Base-by-base conservation (phyloP, 2,329 filamentous ascomycete species). In the Aspergillus novofumigatus region DNA sequence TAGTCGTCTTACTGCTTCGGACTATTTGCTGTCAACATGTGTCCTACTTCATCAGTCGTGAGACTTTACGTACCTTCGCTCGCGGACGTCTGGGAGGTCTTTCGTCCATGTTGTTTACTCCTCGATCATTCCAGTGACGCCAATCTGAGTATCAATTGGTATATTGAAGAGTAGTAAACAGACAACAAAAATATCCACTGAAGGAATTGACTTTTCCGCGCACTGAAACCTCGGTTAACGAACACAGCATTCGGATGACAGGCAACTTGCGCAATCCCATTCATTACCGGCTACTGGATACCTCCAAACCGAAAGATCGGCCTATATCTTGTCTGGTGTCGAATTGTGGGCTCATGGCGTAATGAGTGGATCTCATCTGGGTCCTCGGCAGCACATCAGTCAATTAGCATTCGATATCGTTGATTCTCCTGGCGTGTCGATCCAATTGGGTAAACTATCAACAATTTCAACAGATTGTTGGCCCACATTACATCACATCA, bases 61-160 rank as follows among this genome's bases (percentile, higher is more conserved):
- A 44, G 17, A 20, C 42, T 23, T 23, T 4, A 58, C 61, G 56
- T 44, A 65, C 63, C 35, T 54, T 61, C 14, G 56, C 57, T 32
- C 58, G 50, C 2, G 59, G 47, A n/a, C 56, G 55, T 48, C 57
- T 21, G 29, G 35, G 50, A 52, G 47, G 5, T 26, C 26, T 9
- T n/a, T 51, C 48, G 41, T 49, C 25, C 58, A 35, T 25, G 35
- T 25, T n/a, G 29, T 3, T 21, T 21, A n/a, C 20, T 21, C n/a
- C 7, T 8, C 5, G 21, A 44, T n/a, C 41, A 9, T n/a, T 10
- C n/a, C 7, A 44, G 41, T 32, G 4, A 32, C 7, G n/a, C 3
- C n/a, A n/a, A 14, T n/a, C 17, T n/a, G n/a, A 44, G 41, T 9
- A 11, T 17, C 14, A 21, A 11, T 44, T 44, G 7, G 11, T 20